Percentiles rank a stretch among this genome's conserved stretches.
Evolutionary conservation across 768 basidiomycete genomes (phyloP).

Genomic region (Nevesoporus exiguus): DNA sequence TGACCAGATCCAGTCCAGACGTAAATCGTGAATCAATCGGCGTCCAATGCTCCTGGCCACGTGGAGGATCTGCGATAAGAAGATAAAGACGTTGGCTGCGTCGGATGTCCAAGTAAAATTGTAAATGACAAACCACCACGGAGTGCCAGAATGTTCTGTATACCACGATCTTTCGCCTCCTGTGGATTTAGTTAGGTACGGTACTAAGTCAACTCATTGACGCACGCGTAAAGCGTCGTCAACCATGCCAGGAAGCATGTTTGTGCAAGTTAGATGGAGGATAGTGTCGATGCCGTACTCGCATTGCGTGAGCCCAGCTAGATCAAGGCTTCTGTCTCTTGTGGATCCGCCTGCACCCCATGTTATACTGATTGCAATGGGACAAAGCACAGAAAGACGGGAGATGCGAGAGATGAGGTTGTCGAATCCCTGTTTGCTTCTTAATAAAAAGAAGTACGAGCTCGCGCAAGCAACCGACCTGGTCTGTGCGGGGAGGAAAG

Average conservation of each 20-base stretch:
- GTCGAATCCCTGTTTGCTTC: constrained; percentile 67
- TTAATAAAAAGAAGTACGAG: neutral
- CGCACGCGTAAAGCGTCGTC: constrained; percentile 81
- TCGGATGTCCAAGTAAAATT: neutral
- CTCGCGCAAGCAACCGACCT: constrained; percentile 42
- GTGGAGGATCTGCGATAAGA: constrained; percentile 69
- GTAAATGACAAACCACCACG: constrained; percentile 65
- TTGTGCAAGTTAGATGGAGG: constrained; percentile 95
- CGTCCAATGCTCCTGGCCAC: constrained; percentile 92
- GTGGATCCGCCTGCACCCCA: constrained; percentile 98
- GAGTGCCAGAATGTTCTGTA: constrained; percentile 87
- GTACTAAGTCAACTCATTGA: neutral
- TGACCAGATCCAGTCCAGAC: constrained; percentile 86
- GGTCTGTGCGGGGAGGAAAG: constrained; percentile 93
- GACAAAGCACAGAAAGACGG: constrained; percentile 70
- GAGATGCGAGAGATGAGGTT: constrained; percentile 88
- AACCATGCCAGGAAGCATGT: constrained; percentile 87
- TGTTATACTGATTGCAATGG: constrained; percentile 87
- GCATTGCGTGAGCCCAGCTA: constrained; percentile 73
- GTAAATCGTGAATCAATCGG: constrained; percentile 80
- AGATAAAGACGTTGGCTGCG: neutral
- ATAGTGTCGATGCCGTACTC: constrained; percentile 81
- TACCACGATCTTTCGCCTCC: constrained; percentile 78
- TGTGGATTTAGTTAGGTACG: constrained; percentile 26
- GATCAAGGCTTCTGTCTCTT: constrained; percentile 79